Evolutionary conservation across 2,329 filamentous ascomycete genomes (phyloP).

Genomic region (Chrysoporthe puriensis): DNA sequence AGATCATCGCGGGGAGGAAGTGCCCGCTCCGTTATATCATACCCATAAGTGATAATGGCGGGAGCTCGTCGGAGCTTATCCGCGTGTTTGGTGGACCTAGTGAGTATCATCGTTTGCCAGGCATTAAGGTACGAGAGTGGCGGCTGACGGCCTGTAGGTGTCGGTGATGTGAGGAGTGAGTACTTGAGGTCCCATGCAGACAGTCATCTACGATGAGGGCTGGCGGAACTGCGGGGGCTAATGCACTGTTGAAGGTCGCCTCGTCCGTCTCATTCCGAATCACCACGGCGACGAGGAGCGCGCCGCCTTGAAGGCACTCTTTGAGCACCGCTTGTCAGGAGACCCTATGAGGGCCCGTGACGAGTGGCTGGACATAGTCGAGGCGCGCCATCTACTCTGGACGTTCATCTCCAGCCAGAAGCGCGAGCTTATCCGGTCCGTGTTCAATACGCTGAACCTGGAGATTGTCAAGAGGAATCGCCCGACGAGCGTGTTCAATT

Average conservation of each 20-base stretch:
- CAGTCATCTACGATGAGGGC: too few relatives aligned
- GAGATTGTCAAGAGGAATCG: constrained; percentile 78
- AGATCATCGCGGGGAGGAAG: constrained; percentile 64
- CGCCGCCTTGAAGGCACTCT: constrained; percentile 76
- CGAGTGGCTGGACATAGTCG: constrained; percentile 90
- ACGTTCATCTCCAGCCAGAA: constrained; percentile 69
- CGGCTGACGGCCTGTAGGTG: constrained; percentile 31
- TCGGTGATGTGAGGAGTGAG: constrained; percentile 68
- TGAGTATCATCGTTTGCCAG: constrained; percentile 39
- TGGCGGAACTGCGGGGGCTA: constrained; percentile 1
- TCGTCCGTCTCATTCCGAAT: constrained; percentile 87
- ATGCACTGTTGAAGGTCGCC: constrained; percentile 63
- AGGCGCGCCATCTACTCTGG: constrained; percentile 81
- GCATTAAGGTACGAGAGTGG: not conserved
- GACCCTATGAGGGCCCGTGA: constrained; percentile 63
- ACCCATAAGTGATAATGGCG: constrained; percentile 94
- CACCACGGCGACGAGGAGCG: constrained; percentile 64
- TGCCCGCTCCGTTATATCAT: constrained; percentile 83
- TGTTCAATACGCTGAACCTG: constrained; percentile 75
- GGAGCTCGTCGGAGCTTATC: constrained; percentile 90
- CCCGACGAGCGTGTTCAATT: constrained; percentile 76
- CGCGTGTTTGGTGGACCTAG: constrained; percentile 93
- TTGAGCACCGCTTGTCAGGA: constrained; percentile 81
- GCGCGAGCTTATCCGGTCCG: constrained; percentile 75
- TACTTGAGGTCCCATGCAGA: not conserved